Evolutionary conservation across 768 basidiomycete species (phyloP), one percentile per base, ranked within the genome.

Genomic region (Termitomyces sp.): DNA sequence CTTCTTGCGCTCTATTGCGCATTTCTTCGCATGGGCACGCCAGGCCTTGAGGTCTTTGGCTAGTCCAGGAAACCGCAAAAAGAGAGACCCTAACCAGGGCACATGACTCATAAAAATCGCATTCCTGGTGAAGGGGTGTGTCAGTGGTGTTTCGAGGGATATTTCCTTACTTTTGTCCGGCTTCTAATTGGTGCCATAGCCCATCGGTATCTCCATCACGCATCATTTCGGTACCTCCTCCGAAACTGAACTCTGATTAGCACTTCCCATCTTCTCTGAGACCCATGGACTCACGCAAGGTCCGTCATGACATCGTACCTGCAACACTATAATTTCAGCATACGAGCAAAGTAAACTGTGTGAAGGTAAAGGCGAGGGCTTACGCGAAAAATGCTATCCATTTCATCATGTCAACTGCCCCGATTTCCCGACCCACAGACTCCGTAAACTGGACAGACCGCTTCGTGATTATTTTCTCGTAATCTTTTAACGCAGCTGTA

Each of bases 241-340:
- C 72, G 52, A 76, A 76, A 7, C 64, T 67, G 12, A 46, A 6
- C 1, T n/a, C n/a, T n/a, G n/a, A n/a, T n/a, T n/a, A n/a, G n/a
- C n/a, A n/a, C n/a, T n/a, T n/a, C n/a, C n/a, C n/a, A n/a, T n/a
- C n/a, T n/a, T n/a, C n/a, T n/a, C n/a, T n/a, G n/a, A n/a, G n/a
- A 44, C 9, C 12, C 22, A 35, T 3, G 38, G 25, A 15, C 58
- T 42, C 35, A 57, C 54, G 55, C 56, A 58, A 77, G 68, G 49
- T 76, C 73, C 12, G 67, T 69, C 73, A 76, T 74, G 50, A 76
- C 66, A 54, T 77, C 76, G 52, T 69, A 76, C 27, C 75, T 76
- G 41, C 16, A 52, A 32, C 20, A 3, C 16, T 40, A 15, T 7
- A 18, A 20, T 25, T 15, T n/a, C 15, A n/a, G n/a, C n/a, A n/a